Conservation (phyloP, 176 grass and related monocot species). For the Aegilops umbellulata region DNA sequence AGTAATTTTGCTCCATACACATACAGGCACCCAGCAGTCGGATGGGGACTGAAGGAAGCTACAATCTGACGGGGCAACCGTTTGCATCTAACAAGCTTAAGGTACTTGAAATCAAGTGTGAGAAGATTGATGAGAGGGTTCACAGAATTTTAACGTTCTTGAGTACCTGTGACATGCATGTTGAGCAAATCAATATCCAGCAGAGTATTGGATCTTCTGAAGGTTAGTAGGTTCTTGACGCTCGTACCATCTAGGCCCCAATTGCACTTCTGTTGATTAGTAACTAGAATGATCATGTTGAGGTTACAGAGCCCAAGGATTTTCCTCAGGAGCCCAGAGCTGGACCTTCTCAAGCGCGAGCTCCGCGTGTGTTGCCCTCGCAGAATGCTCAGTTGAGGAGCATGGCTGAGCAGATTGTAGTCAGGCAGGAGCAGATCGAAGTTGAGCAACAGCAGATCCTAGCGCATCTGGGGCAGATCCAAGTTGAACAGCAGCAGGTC, state of each 20-base stretch:
- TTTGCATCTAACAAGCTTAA: conserved; percentile 16
- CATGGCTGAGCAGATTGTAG: conserved; percentile 12
- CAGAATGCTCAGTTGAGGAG: neutral
- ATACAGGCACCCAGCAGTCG: neutral
- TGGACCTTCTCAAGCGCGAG: conserved; percentile 1
- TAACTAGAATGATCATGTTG: neutral
- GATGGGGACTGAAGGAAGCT: neutral
- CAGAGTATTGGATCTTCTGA: neutral
- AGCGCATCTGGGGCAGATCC: neutral
- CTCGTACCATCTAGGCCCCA: neutral
- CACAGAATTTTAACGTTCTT: conserved; percentile 6
- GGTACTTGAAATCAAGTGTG: conserved; percentile 14
- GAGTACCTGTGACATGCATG: neutral
- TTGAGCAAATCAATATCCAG: conserved; percentile 24
- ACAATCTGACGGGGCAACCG: neutral
- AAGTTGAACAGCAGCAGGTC: neutral
- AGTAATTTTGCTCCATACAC: neutral
- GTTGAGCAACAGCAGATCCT: neutral
- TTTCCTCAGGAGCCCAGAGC: neutral
- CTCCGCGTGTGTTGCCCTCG: neutral
- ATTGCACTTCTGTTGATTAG: neutral
- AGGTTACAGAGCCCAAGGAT: neutral
- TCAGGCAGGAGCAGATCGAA: conserved; percentile 3
- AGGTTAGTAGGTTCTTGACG: neutral
- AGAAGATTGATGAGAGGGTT: conserved; percentile 10